A percentile compares a stretch with the other conserved stretches of the same genome.
Evolutionary conservation across 306 rosid genomes (phyloP).

Genomic region (Cucurbita argyrosperma): DNA sequence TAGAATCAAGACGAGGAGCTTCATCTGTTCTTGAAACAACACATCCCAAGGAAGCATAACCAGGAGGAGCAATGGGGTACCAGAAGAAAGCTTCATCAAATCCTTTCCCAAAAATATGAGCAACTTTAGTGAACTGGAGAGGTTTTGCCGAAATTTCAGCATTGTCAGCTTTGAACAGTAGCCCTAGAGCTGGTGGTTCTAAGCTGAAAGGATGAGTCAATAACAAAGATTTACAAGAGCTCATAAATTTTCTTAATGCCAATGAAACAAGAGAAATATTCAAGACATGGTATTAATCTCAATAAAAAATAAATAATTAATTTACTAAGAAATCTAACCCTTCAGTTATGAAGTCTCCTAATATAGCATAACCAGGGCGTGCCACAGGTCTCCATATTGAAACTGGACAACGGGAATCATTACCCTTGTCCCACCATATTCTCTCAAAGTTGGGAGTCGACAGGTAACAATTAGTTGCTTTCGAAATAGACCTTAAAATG

Average conservation of each 20-base stretch:
- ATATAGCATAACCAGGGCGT: slow-evolving; percentile 57
- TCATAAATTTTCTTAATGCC: background rate
- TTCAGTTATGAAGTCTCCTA: slow-evolving; percentile 93
- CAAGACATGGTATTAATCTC: background rate
- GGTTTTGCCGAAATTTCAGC: slow-evolving; percentile 81
- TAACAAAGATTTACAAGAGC: slow-evolving; percentile 3
- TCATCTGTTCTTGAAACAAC: slow-evolving; percentile 65
- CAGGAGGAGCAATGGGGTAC: slow-evolving; percentile 96
- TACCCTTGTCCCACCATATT: slow-evolving; percentile 98
- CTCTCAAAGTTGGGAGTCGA: slow-evolving; percentile 92
- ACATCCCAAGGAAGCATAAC: slow-evolving; percentile 96
- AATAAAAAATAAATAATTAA: background rate
- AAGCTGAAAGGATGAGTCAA: slow-evolving; percentile 40
- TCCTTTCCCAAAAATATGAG: slow-evolving; percentile 67
- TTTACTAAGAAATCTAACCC: slow-evolving; percentile 48
- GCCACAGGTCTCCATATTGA: slow-evolving; percentile 89
- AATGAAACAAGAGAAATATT: background rate
- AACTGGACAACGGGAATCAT: slow-evolving; percentile 63
- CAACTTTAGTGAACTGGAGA: slow-evolving; percentile 84
- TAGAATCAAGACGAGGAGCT: slow-evolving; percentile 45
- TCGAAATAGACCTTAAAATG: slow-evolving; percentile 59
- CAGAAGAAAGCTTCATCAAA: slow-evolving; percentile 83
- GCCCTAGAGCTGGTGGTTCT: slow-evolving; percentile 91
- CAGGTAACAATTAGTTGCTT: slow-evolving; percentile 46
- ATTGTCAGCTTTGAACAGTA: slow-evolving; percentile 67